Base-by-base conservation (phyloP, 73 alveolate genomes). In the Paramecium pentaurelia region DNA sequence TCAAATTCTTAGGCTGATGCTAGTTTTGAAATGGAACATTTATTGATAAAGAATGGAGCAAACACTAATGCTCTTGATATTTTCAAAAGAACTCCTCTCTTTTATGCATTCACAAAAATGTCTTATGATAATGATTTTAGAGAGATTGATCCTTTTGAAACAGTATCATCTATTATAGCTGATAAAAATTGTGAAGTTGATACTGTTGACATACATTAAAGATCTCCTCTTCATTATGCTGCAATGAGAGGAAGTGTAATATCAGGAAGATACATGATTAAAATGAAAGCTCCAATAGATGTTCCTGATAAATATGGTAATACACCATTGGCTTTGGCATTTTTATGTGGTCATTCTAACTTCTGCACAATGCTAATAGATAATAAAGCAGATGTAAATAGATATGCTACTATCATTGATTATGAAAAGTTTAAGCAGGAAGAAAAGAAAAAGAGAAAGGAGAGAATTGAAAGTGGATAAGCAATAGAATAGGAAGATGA, bases 201-300 rank as follows among this genome's bases (percentile, higher is more conserved):
- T 45, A 86, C 60, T 12, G 86, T 92, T 12, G 99, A 96, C 77
- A 70, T 77, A 27, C 93, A 93, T 92, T 94, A 86, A 47, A 95
- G 95, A 91, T 94, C 98, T 30, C 97, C 96, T 30, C 94, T 96
- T 18, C 99, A 96, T 68, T 96, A 94, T 60, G 97, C 97, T 28
- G 95, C 97, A 45, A 93, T 95, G 60, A 88, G 97, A 77, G 96
- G 96, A 11, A 93, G 98, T 22, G 83, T 95, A 10, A 92, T 88
- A 51, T 94, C 96, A n/a, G 95, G 95, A n/a, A 51, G 90, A 84
- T 92, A 92, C 93, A 70, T 93, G 92, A 91, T 95, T 30, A 87
- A 70, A 10, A 95, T 93, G 91, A 92, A 94, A 75, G 95, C 97
- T 25, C 75, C 94, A 27, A 86, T 94, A 71, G 97, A 96, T 87